These are phyloP conservation scores for Botrytis fabae DNA, from an alignment of 2,329 filamentous ascomycete species.

Conservation along the genomic window DNA sequence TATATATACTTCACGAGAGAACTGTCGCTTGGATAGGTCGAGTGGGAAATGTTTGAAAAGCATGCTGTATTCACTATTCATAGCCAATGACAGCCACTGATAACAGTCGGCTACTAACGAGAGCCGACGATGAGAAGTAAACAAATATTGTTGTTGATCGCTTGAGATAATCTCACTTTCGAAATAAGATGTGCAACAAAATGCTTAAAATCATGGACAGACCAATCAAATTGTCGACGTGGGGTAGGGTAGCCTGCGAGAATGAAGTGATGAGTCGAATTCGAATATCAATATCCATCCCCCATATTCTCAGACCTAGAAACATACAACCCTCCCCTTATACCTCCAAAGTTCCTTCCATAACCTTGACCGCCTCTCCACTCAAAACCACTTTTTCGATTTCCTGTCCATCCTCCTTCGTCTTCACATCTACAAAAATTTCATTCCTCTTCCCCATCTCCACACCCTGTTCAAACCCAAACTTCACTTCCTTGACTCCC, in stretches of 20 bases:
- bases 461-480: slow-evolving; percentile 61
- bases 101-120: neutral
- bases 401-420: slow-evolving; percentile 16
- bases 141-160: neutral
- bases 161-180: neutral
- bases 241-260: too few species aligned
- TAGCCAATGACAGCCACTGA: neutral
- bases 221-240: neutral
- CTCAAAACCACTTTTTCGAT: slow-evolving; percentile 32
- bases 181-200: slow-evolving; percentile 4
- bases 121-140: neutral
- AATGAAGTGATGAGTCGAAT: neutral
- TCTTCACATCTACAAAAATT: slow-evolving; percentile 34
- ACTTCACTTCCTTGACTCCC: slow-evolving; percentile 44
- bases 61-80: neutral
- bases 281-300: neutral
- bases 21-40: neutral
- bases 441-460: slow-evolving; percentile 56
- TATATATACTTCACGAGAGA: neutral
- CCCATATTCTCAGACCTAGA: neutral
- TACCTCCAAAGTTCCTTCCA: slow-evolving; percentile 33
- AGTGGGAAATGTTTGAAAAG: neutral
- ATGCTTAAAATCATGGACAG: neutral
- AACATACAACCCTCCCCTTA: neutral
- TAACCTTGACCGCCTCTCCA: slow-evolving; percentile 32